Percentiles rank a stretch among this genome's conserved stretches.
Evolutionary conservation across 495 filamentous ascomycete genomes (phyloP).

Genomic region (Penicillium goetzii): DNA sequence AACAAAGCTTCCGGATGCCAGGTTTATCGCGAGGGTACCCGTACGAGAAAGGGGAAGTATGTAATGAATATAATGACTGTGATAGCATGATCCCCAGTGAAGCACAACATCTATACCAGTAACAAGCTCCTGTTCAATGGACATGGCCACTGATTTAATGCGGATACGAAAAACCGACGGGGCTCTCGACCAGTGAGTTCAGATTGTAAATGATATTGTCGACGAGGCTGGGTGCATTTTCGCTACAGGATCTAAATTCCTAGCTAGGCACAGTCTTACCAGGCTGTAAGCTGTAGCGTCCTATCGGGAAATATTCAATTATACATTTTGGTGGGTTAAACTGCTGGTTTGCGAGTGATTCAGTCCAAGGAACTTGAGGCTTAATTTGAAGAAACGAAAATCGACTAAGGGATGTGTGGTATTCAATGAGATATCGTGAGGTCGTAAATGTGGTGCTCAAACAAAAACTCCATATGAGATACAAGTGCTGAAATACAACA

Average conservation of each 20-base stretch:
- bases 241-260: no score
- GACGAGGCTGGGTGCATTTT: neutral
- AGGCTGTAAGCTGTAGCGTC: neutral
- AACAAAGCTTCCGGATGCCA: neutral
- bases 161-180: neutral
- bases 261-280: no score
- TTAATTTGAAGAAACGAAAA: neutral
- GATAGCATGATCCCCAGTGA: neutral
- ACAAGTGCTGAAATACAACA: neutral
- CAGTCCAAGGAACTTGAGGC: neutral
- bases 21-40: neutral
- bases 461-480: neutral
- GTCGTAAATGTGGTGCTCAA: neutral
- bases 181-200: neutral
- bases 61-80: neutral
- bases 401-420: neutral
- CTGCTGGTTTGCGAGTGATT: neutral
- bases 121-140: neutral
- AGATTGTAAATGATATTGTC: neutral
- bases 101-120: neutral
- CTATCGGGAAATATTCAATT: neutral
- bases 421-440: neutral
- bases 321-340: neutral
- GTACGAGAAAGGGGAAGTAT: neutral
- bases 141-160: neutral